Conservation (phyloP, 805 yeast species). For the Lipomyces starkeyi region DNA sequence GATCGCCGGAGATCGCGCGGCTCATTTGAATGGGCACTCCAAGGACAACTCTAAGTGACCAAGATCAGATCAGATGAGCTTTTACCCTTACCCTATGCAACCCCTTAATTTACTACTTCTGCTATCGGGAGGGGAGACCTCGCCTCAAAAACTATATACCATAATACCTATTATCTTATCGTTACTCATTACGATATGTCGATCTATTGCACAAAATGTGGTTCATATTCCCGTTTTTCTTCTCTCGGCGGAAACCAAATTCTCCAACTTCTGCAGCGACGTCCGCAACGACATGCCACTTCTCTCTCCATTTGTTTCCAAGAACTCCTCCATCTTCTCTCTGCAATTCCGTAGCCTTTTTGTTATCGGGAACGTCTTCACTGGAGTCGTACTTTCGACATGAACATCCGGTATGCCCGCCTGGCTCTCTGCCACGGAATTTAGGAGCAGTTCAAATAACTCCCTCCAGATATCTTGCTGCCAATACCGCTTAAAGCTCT, state of each 20-base stretch:
- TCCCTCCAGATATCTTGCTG: slow-evolving; percentile 71
- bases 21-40: too few relatives aligned
- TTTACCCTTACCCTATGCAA: too few relatives aligned
- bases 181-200: neutral
- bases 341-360: slow-evolving; percentile 48
- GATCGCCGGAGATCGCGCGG: too few relatives aligned
- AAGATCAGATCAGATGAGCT: too few relatives aligned
- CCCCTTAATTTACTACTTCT: too few relatives aligned
- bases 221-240: slow-evolving; percentile 12
- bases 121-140: too few relatives aligned
- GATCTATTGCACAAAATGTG: neutral
- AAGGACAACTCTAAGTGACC: too few relatives aligned
- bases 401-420: neutral
- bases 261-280: slow-evolving; percentile 36
- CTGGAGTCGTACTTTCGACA: slow-evolving; percentile 30
- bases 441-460: slow-evolving; percentile 66
- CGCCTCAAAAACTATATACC: neutral
- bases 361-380: slow-evolving; percentile 51
- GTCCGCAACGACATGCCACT: slow-evolving; percentile 38
- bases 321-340: slow-evolving; percentile 52
- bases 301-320: slow-evolving; percentile 43
- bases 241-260: slow-evolving; percentile 14
- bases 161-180: neutral
- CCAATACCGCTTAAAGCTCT: slow-evolving; percentile 74
- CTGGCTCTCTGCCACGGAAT: slow-evolving; percentile 53